Percentiles rank a stretch among this genome's conserved stretches.
Conservation (phyloP, 2,329 filamentous ascomycete species). For the Fonsecaea multimorphosa region DNA sequence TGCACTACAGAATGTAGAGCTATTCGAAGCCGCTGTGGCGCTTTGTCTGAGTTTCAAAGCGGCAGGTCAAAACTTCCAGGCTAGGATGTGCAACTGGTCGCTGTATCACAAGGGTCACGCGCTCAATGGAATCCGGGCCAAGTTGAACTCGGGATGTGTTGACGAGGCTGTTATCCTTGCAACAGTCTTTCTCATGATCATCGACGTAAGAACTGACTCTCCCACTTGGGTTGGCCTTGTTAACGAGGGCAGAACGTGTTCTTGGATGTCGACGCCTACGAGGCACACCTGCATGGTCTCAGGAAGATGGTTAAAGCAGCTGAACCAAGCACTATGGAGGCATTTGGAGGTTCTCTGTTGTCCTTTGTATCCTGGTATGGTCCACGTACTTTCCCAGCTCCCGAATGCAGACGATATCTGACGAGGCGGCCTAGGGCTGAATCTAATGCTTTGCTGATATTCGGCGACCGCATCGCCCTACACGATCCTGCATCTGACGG, state of each 20-base stretch:
- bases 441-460: slow-evolving; percentile 31
- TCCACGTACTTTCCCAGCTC: not conserved
- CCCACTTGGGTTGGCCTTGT: not conserved
- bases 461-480: slow-evolving; percentile 18
- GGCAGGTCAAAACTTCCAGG: slow-evolving; percentile 24
- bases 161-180: slow-evolving; percentile 33
- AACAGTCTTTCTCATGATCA: slow-evolving; percentile 35
- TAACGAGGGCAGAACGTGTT: slow-evolving; percentile 29
- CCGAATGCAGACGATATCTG: not conserved
- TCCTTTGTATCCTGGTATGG: slow-evolving; percentile 32
- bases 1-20: slow-evolving; percentile 30
- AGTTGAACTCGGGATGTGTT: slow-evolving; percentile 24
- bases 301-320: slow-evolving; percentile 26
- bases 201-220: slow-evolving; percentile 22
- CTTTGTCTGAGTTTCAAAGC: slow-evolving; percentile 31
- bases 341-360: slow-evolving; percentile 19
- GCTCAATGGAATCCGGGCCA: slow-evolving; percentile 23
- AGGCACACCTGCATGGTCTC: slow-evolving; percentile 29
- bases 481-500: not conserved
- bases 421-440: slow-evolving; percentile 23
- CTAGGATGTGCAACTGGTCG: slow-evolving; percentile 18
- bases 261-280: slow-evolving; percentile 29
- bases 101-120: slow-evolving; percentile 32
- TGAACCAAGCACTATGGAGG: not conserved
- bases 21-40: slow-evolving; percentile 31